Conservation (phyloP, 169 alveolate genomes). For the Besnoitia besnoiti region DNA sequence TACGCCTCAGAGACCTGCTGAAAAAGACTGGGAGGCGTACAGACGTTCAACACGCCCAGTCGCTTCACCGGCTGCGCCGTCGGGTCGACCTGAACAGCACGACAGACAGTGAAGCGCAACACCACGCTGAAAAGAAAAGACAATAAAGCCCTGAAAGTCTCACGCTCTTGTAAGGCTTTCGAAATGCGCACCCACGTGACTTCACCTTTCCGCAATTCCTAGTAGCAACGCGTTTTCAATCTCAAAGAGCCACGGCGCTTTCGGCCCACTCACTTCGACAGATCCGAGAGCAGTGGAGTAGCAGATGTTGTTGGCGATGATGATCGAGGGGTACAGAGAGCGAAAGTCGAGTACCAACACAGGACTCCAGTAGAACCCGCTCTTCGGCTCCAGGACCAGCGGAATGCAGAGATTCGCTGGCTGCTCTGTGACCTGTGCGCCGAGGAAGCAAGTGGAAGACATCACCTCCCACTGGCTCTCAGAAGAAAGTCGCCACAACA, state of each 20-base stretch:
- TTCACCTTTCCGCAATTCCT: no score
- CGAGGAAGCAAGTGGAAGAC: not conserved
- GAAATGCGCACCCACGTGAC: no score
- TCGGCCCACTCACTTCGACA: conserved; percentile 64
- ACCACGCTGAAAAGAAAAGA: not conserved
- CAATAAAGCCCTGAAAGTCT: not conserved
- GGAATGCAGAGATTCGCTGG: conserved; percentile 84
- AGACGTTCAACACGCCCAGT: conserved; percentile 59
- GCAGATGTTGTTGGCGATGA: conserved; percentile 96
- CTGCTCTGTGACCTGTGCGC: conserved; percentile 81
- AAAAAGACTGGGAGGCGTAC: conserved; percentile 53
- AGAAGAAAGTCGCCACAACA: no score
- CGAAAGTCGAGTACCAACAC: conserved; percentile 95
- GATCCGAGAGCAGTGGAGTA: conserved; percentile 89
- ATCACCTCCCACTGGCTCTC: no score
- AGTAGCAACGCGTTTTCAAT: no score
- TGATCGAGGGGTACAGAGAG: conserved; percentile 95
- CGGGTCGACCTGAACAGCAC: conserved; percentile 54
- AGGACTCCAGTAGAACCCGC: conserved; percentile 92
- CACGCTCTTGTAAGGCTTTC: no score
- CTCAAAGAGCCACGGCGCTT: no score
- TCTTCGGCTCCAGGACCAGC: conserved; percentile 91
- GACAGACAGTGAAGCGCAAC: not conserved
- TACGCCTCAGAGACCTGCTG: conserved; percentile 56
- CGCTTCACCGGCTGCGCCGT: conserved; percentile 50